Evolutionary conservation across 345 rosid genomes (phyloP), one percentile per base, ranked within the genome.

Genomic region (Noccaea caerulescens): DNA sequence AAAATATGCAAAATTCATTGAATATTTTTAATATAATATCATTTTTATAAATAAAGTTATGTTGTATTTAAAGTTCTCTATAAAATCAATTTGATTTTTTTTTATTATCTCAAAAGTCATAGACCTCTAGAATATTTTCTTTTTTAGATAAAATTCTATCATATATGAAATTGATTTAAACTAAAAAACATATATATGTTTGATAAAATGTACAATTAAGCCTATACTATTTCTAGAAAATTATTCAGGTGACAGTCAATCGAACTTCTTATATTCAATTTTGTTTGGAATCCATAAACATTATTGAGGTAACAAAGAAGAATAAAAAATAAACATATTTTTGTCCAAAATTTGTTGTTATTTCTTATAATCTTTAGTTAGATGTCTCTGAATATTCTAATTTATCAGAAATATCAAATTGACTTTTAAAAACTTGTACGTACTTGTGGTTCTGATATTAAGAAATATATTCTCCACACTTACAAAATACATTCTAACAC

Each of bases 401-500:
- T 37, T 47, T 14, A 36, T 39, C 11, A 50, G 7, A 6, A 42
- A 33, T 12, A 13, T 7, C 3, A 59, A 14, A 16, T 16, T 27
- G 4, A 32, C 56, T 10, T 8, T 33, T 16, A 8, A 50, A 44
- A 63, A 46, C 30, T 27, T 27, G 3, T 10, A 53, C 10, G 41
- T n/a, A 43, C 36, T 61, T 52, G 33, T 62, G 62, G 54, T 61
- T 60, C 7, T 34, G 33, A 54, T 13, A 54, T 11, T 30, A 27
- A 64, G 25, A 30, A 49, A 23, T 14, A 14, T 38, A 46, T 57
- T 55, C 53, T 58, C 60, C 60, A 47, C 14, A 46, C 18, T 44
- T 55, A 14, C 56, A 65, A 34, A 72, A 45, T 38, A n/a, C 43
- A 66, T 74, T 23, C 10, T 1, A 59, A 36, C 34, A 67, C 49